These are phyloP conservation scores for Trypethelium eluteriae DNA, from an alignment of 495 filamentous ascomycete species.

Conservation along the genomic window DNA sequence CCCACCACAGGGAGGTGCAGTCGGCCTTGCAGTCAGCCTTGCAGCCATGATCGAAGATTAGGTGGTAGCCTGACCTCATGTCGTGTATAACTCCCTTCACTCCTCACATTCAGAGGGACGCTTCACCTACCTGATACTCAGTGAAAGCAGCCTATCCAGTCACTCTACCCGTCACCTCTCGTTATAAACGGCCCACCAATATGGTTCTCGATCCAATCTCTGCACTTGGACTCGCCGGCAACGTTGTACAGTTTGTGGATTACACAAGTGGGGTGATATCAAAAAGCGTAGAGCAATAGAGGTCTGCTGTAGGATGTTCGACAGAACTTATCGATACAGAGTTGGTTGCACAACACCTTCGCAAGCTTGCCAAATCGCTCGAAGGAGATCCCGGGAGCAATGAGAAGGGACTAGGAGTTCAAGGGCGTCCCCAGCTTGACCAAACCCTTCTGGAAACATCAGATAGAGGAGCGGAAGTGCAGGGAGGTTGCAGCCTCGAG, in stretches of 20 bases:
- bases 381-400: background rate
- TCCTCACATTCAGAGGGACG: no score
- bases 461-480: background rate
- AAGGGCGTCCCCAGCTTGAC: background rate
- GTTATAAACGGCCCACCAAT: background rate
- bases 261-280: background rate
- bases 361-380: background rate
- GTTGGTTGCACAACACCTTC: background rate
- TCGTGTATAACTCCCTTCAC: no score
- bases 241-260: background rate
- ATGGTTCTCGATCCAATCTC: slow-evolving; percentile 7
- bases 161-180: no score
- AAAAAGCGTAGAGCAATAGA: background rate
- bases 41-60: no score
- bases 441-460: background rate
- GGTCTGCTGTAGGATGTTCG: background rate
- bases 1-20: no score
- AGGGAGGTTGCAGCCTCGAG: background rate
- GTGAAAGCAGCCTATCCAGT: no score
- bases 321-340: background rate
- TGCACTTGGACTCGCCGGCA: background rate
- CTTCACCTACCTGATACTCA: no score
- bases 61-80: no score
- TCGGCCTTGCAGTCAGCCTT: no score
- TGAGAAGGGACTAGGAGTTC: background rate